These are phyloP conservation scores for Vanilla planifolia DNA, from an alignment of 106 monocot species.

Conservation along the genomic window DNA sequence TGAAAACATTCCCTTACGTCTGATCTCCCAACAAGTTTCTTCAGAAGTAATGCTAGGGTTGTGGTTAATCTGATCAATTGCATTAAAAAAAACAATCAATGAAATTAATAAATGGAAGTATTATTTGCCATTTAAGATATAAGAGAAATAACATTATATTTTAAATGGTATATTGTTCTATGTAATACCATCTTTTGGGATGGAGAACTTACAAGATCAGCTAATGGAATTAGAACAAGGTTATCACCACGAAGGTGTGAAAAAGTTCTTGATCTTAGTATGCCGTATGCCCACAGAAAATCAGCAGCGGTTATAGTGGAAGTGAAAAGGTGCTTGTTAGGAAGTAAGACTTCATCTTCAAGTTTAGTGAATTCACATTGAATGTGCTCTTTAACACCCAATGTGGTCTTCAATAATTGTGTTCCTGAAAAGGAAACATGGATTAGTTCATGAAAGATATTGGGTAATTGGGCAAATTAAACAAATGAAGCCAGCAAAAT, in stretches of 20 bases:
- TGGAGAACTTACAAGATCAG: conserved; percentile 66
- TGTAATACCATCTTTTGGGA: not conserved
- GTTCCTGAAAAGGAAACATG: conserved; percentile 53
- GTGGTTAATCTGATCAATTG: conserved; percentile 62
- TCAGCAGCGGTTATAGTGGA: conserved; percentile 46
- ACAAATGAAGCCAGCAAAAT: not conserved
- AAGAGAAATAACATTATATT: not conserved
- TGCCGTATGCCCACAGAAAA: conserved; percentile 87
- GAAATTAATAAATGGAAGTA: not conserved
- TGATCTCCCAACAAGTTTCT: conserved; percentile 73
- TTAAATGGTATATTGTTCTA: not conserved
- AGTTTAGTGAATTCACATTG: conserved; percentile 67
- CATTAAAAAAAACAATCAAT: conserved; percentile 1
- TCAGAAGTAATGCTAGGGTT: conserved; percentile 43
- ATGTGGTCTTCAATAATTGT: conserved; percentile 71
- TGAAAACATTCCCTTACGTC: conserved; percentile 76
- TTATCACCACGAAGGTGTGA: conserved; percentile 77
- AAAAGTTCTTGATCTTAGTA: conserved; percentile 89
- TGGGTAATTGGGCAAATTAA: not conserved
- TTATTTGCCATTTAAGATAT: not conserved
- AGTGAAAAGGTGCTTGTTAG: conserved; percentile 57
- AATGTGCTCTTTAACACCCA: conserved; percentile 73
- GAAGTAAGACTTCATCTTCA: conserved; percentile 58
- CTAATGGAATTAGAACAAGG: conserved; percentile 79
- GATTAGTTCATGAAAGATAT: not conserved